Conservation (phyloP, 441 rosid genomes). For the Aleurites moluccanus region DNA sequence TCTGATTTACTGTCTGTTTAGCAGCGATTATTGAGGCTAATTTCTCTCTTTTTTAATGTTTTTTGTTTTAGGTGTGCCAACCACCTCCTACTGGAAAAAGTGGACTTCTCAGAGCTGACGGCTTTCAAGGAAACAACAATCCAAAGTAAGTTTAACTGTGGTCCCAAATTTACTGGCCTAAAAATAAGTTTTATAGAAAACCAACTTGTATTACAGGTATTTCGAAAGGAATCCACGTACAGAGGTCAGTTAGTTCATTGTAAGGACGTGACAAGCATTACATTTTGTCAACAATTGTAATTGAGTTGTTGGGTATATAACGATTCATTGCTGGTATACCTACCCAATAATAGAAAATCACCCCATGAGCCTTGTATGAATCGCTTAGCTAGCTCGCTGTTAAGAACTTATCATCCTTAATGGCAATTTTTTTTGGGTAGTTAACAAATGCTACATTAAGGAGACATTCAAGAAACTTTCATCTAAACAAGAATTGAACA, state of each 20-base stretch:
- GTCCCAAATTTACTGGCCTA: neutral
- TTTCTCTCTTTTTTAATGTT: neutral
- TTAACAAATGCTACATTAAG: neutral
- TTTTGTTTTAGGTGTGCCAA: conserved; percentile 47
- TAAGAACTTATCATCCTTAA: neutral
- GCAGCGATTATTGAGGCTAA: neutral
- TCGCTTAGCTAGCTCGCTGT: neutral
- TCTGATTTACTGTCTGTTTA: neutral
- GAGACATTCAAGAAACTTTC: neutral
- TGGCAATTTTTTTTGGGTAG: neutral
- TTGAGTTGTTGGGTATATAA: conserved; percentile 2
- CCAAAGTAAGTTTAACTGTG: conserved; percentile 29
- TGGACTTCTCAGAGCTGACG: conserved; percentile 69
- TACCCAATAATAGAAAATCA: neutral
- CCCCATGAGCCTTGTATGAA: neutral
- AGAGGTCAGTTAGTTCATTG: conserved; percentile 11
- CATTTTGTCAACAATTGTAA: conserved; percentile 9
- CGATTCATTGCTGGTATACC: neutral
- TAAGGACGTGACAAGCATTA: conserved; percentile 35
- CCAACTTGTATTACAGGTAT: neutral
- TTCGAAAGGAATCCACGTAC: conserved; percentile 6
- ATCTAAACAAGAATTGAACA: neutral
- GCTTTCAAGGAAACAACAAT: conserved; percentile 38
- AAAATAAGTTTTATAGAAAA: neutral
- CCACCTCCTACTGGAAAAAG: conserved; percentile 64